phyloP scores from a whole-genome alignment of 2,329 filamentous ascomycete species.

The Fusarium azukiicola region DNA sequence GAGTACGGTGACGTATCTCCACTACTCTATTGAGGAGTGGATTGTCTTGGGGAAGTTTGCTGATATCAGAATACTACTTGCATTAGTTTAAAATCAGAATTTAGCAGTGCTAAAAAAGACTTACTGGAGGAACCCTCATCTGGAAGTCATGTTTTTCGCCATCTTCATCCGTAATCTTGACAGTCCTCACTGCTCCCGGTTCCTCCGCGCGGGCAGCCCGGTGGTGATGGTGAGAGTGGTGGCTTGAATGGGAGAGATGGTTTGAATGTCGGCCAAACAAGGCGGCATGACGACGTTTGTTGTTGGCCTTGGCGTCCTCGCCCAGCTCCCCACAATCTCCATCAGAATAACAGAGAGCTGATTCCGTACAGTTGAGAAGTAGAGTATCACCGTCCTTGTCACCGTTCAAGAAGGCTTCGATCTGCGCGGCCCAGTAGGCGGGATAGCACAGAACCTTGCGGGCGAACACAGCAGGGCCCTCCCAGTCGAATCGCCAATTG shows the following conservation, averaged over 20 bases:
- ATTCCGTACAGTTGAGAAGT: background rate
- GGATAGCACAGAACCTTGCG: conserved; percentile 9
- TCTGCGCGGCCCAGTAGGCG: background rate
- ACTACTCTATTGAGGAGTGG: background rate
- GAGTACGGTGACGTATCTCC: background rate
- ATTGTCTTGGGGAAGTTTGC: background rate
- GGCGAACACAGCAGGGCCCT: conserved; percentile 2
- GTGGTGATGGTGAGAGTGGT: conserved; percentile 4
- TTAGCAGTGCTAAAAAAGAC: background rate
- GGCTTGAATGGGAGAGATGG: background rate
- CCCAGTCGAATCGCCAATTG: conserved; percentile 5
- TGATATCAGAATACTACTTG: background rate
- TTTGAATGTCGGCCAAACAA: conserved; percentile 11
- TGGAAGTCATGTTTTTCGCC: background rate
- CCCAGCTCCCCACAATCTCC: background rate
- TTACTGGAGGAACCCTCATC: background rate
- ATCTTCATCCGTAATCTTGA: background rate
- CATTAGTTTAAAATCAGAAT: background rate
- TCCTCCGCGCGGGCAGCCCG: background rate
- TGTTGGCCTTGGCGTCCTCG: background rate
- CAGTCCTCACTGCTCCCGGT: background rate
- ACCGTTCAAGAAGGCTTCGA: conserved; percentile 1
- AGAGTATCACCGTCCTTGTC: conserved; percentile 7
- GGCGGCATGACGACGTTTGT: background rate
- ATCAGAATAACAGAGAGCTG: conserved; percentile 3